Evolutionary conservation across 148 eudicot species (phyloP).

Genomic region (Vaccinium macrocarpon): DNA sequence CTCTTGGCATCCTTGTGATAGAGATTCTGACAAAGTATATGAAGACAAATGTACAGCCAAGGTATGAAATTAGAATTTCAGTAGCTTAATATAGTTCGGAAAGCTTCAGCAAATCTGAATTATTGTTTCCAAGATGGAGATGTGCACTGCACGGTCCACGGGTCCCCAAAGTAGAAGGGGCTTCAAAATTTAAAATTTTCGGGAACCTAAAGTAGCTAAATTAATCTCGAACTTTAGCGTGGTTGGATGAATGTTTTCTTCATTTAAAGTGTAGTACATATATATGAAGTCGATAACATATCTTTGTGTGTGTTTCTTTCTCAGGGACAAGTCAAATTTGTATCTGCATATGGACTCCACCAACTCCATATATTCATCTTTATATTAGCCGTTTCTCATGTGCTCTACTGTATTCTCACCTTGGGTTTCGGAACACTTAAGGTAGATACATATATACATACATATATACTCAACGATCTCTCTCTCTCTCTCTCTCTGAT

Average conservation of each 20-base stretch:
- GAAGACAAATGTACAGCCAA: constrained; percentile 26
- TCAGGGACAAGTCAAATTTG: constrained; percentile 36
- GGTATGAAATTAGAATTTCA: constrained; percentile 16
- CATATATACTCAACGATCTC: constrained; percentile 30
- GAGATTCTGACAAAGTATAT: background rate
- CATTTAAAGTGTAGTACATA: background rate
- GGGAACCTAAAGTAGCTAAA: no score
- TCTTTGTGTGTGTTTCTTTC: background rate
- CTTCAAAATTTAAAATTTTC: no score
- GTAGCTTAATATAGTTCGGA: no score
- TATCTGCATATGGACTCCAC: constrained; percentile 16
- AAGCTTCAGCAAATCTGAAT: no score
- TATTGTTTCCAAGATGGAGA: no score
- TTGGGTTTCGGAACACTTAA: constrained; percentile 1
- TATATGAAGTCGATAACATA: background rate
- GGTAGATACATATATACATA: constrained; percentile 7
- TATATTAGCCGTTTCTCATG: background rate
- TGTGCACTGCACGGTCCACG: no score
- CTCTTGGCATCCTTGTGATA: constrained; percentile 43
- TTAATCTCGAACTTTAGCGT: no score
- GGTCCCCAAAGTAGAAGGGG: no score
- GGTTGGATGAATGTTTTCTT: no score
- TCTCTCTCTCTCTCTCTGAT: background rate
- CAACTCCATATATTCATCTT: constrained; percentile 4
- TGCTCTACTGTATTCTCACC: constrained; percentile 4